Evolutionary conservation across 805 yeast genomes (phyloP).

Genomic region (Lachancea nothofagi): DNA sequence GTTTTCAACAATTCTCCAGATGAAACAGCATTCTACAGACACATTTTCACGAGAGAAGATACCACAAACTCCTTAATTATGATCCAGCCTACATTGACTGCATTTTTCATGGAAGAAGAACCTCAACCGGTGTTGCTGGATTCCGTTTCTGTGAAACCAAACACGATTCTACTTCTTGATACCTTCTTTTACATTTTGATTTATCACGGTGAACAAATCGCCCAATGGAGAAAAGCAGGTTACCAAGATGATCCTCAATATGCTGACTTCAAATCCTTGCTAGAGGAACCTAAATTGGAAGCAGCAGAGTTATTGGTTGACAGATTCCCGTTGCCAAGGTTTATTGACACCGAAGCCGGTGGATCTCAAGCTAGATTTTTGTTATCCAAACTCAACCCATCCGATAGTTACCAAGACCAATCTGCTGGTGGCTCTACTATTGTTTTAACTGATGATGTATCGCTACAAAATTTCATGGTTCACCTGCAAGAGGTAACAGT

Average conservation of each 20-base stretch:
- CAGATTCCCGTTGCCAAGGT: slow-evolving; percentile 96
- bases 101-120: slow-evolving; percentile 77
- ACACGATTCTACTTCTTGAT: slow-evolving; percentile 79
- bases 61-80: slow-evolving; percentile 87
- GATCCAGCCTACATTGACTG: slow-evolving; percentile 95
- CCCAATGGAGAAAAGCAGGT: slow-evolving; percentile 93
- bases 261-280: slow-evolving; percentile 76
- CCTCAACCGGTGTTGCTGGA: slow-evolving; percentile 91
- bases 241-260: slow-evolving; percentile 90
- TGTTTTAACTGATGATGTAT: slow-evolving; percentile 94
- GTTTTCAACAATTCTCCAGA: slow-evolving; percentile 98
- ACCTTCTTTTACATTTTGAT: slow-evolving; percentile 95
- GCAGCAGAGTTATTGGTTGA: slow-evolving; percentile 89
- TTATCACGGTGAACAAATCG: slow-evolving; percentile 91
- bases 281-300: slow-evolving; percentile 85
- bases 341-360: slow-evolving; percentile 95
- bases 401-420: slow-evolving; percentile 65
- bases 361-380: slow-evolving; percentile 98
- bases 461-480: slow-evolving; percentile 89
- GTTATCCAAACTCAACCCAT: slow-evolving; percentile 90
- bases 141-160: slow-evolving; percentile 86
- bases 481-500: slow-evolving; percentile 92
- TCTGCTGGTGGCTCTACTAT: slow-evolving; percentile 56
- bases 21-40: slow-evolving; percentile 96
- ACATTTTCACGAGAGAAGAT: slow-evolving; percentile 84